These are phyloP conservation scores for Chaetomidium leptoderma DNA, from an alignment of 495 filamentous ascomycete species.

Conservation along the genomic window DNA sequence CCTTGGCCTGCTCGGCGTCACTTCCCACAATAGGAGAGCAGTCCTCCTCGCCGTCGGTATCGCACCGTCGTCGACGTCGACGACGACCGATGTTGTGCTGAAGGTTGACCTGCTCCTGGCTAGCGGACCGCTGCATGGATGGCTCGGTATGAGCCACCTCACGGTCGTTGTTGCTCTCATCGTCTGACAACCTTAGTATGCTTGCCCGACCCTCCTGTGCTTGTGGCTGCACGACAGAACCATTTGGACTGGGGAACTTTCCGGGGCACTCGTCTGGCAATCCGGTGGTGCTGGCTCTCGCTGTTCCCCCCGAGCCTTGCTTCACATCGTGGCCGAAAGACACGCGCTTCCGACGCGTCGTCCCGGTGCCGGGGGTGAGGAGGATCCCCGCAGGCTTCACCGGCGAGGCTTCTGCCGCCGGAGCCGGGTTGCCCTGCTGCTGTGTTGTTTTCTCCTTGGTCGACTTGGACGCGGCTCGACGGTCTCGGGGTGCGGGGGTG, in stretches of 20 bases:
- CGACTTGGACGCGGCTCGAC: conserved; percentile 7
- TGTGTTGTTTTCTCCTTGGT: conserved; percentile 27
- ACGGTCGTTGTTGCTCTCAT: conserved; percentile 6
- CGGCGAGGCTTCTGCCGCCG: conserved; percentile 32
- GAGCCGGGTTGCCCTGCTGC: conserved; percentile 15
- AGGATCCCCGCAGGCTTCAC: conserved; percentile 61
- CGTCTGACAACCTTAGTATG: conserved; percentile 10
- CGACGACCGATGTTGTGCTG: no score
- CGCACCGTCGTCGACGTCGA: conserved; percentile 2
- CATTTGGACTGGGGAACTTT: conserved; percentile 56
- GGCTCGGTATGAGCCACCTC: conserved; percentile 8
- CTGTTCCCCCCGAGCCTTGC: conserved; percentile 30
- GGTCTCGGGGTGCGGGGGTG: conserved; percentile 55
- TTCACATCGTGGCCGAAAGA: conserved; percentile 69
- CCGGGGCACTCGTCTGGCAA: conserved; percentile 53
- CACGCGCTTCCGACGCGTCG: conserved; percentile 78
- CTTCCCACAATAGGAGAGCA: background rate
- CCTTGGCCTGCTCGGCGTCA: background rate
- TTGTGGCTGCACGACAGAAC: conserved; percentile 1
- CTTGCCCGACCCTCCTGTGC: conserved; percentile 5
- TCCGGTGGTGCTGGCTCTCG: conserved; percentile 41
- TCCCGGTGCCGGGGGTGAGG: conserved; percentile 79
- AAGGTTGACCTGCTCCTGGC: no score
- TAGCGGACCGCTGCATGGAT: no score
- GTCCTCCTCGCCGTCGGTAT: conserved; percentile 1